phyloP scores from a whole-genome alignment of 2,329 filamentous ascomycete genomes.

The Bertia moriformis region DNA sequence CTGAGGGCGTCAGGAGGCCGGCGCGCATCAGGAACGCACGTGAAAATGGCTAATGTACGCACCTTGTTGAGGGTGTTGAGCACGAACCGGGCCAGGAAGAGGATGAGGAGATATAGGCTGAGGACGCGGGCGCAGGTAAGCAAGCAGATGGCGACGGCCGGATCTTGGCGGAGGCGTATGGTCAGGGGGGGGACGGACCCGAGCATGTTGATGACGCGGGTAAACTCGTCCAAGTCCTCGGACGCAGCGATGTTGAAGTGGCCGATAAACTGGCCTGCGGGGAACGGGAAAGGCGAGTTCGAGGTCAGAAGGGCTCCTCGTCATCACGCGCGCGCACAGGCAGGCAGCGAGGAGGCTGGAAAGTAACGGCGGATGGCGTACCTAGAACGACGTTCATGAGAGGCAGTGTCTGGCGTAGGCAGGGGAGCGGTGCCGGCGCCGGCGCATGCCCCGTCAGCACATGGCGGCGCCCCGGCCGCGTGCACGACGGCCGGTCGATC shows the following conservation, averaged over 20 bases:
- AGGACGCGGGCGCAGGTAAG: slow-evolving; percentile 11
- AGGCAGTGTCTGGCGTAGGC: slow-evolving; percentile 28
- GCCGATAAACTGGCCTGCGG: slow-evolving; percentile 31
- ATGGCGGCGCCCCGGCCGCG: neutral
- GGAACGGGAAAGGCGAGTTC: too few relatives aligned
- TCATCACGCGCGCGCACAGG: too few relatives aligned
- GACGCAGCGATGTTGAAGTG: slow-evolving; percentile 20
- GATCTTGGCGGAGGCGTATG: slow-evolving; percentile 1
- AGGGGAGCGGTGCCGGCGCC: slow-evolving; percentile 3
- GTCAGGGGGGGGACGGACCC: too few relatives aligned
- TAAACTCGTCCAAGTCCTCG: slow-evolving; percentile 21
- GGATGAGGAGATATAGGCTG: slow-evolving; percentile 54
- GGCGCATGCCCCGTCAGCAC: neutral
- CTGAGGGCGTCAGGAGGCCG: slow-evolving; percentile 11
- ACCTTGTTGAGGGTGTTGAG: slow-evolving; percentile 48
- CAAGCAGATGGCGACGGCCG: neutral
- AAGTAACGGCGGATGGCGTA: slow-evolving; percentile 8
- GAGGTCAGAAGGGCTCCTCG: too few relatives aligned
- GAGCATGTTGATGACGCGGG: slow-evolving; percentile 23
- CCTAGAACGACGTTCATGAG: slow-evolving; percentile 46
- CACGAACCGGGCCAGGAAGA: slow-evolving; percentile 53
- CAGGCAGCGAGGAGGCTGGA: neutral
- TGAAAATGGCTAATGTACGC: too few relatives aligned
- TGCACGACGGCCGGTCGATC: slow-evolving; percentile 3
- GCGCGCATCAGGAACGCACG: neutral